phyloP scores from a whole-genome alignment of 1,284 basidiomycete genomes.

The Golubevia sp. region DNA sequence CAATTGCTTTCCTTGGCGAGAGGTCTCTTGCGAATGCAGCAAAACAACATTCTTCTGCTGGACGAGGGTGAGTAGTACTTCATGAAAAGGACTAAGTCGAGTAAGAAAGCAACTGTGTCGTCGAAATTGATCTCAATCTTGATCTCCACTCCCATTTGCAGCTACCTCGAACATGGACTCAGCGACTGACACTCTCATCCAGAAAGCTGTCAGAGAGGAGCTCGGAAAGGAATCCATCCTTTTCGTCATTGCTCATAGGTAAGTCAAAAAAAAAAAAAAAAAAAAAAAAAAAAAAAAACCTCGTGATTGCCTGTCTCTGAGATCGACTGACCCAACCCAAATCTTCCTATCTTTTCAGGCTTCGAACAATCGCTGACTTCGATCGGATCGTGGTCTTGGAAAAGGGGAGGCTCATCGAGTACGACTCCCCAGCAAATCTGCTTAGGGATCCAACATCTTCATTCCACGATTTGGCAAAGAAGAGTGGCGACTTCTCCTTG shows the following conservation, averaged over 20 bases:
- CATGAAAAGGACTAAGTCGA: no score
- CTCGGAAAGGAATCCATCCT: conserved; percentile 50
- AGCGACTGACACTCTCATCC: conserved; percentile 49
- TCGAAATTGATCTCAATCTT: no score
- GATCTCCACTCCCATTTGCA: no score
- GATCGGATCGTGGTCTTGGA: conserved; percentile 56
- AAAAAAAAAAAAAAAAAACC: no score
- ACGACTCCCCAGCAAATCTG: conserved; percentile 37
- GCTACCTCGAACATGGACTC: conserved; percentile 52
- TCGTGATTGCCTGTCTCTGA: no score
- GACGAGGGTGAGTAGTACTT: no score
- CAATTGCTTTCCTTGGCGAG: conserved; percentile 60
- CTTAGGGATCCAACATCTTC: conserved; percentile 9
- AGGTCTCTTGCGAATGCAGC: conserved; percentile 57
- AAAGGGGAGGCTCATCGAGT: conserved; percentile 51
- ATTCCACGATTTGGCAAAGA: conserved; percentile 6
- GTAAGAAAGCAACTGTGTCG: no score
- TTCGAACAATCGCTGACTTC: conserved; percentile 55
- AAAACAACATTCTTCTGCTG: conserved; percentile 52
- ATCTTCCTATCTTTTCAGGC: conserved; percentile 9
- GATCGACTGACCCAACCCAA: no score
- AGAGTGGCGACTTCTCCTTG: conserved; percentile 7
- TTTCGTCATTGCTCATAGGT: conserved; percentile 42
- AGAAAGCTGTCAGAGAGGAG: conserved; percentile 55
- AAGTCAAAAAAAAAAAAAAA: no score